Base-by-base conservation (phyloP, 306 rosid species). In the Inga oerstediana region DNA sequence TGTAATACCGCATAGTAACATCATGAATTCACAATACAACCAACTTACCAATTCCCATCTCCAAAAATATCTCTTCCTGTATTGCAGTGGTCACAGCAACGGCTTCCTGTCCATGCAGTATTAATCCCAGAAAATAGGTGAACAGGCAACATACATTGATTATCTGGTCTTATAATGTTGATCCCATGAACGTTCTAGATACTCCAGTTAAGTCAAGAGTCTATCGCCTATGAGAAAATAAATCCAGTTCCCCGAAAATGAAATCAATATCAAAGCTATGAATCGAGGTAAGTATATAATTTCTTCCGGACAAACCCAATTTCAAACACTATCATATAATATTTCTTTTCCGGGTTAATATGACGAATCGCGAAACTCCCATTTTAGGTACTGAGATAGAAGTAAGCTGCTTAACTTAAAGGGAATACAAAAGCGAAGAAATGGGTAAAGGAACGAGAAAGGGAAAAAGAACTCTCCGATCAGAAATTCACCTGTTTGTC, bases 81-180 rank as follows among this genome's bases (percentile, higher is more conserved):
- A 95, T 88, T 39, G 93, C 88, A 71, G 98, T 95, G 78, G 95
- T 93, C 68, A 89, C 89, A 79, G 95, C 98, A 24, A 93, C 98
- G 79, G 97, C 95, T 88, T 93, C 97, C 98, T 95, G 92, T 85
- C 20, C 82, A 81, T 51, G 48, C 58, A 72, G 81, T 2, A 70
- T 10, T 19, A 22, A 37, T 76, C 77, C 74, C 75, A 79, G 81
- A 11, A 75, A 58, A 81, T 48, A 20, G 80, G 58, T 66, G 69
- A 12, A 13, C 48, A 79, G 0, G 75, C 32, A 49, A 64, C 75
- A 73, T 58, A 52, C 49, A 75, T 80, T 39, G 7, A 39, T 39
- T 43, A 82, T 44, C 59, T 19, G 70, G 48, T 15, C 54, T 37
- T 41, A 37, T 24, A 30, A 78, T 73, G 48, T 49, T 78, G 44